These are phyloP conservation scores for Arthrinium puccinioides DNA, from an alignment of 2,329 filamentous ascomycete species.

Conservation along the genomic window DNA sequence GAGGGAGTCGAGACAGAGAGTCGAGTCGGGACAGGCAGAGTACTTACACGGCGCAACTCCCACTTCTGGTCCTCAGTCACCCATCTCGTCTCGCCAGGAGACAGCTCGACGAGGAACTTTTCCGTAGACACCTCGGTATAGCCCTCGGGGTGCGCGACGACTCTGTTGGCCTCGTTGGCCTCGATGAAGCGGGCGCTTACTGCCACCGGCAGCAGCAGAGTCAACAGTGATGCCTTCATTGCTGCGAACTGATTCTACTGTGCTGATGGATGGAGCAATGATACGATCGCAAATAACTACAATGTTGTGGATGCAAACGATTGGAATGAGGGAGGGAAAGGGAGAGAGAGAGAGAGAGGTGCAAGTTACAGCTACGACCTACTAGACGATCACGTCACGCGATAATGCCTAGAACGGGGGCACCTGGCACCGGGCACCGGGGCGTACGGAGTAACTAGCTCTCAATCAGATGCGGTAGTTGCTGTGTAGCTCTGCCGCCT, in stretches of 20 bases:
- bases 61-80: constrained; percentile 95
- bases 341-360: background rate
- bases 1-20: too few species aligned
- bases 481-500: too few species aligned
- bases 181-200: constrained; percentile 51
- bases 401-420: too few species aligned
- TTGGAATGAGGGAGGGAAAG: background rate
- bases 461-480: too few species aligned
- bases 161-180: constrained; percentile 39
- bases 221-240: constrained; percentile 43
- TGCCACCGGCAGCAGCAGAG: constrained; percentile 44
- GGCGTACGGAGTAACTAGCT: too few species aligned
- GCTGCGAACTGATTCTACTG: too few species aligned
- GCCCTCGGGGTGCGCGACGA: constrained; percentile 39
- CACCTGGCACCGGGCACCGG: too few species aligned
- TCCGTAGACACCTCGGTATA: constrained; percentile 29
- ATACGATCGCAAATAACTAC: too few species aligned
- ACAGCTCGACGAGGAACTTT: constrained; percentile 72
- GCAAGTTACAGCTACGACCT: too few species aligned
- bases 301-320: background rate
- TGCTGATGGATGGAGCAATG: constrained; percentile 5
- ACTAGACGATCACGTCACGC: too few species aligned
- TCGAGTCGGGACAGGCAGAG: background rate
- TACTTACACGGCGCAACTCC: constrained; percentile 70
- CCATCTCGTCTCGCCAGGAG: constrained; percentile 77